phyloP scores from a whole-genome alignment of 257 asterid genomes.

The Parsonsia alboflavescens region DNA sequence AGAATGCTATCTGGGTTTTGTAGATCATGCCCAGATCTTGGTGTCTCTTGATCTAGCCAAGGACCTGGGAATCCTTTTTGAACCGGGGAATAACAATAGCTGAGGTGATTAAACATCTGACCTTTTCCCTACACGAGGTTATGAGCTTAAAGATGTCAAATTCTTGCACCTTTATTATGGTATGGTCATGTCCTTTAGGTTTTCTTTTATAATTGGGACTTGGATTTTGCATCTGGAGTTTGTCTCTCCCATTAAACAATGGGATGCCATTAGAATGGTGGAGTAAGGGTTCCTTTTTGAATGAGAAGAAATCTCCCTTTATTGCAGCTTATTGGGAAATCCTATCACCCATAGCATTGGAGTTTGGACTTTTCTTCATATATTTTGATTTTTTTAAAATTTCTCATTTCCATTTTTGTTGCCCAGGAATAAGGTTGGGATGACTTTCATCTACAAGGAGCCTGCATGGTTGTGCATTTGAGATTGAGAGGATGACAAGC shows the following conservation, averaged over 20 bases:
- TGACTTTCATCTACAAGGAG: constrained; percentile 13
- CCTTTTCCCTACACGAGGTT: constrained; percentile 16
- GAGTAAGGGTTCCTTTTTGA: neutral
- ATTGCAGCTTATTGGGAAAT: neutral
- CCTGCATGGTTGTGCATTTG: constrained; percentile 21
- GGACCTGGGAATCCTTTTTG: constrained; percentile 18
- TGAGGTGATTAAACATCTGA: constrained; percentile 39
- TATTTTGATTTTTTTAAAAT: constrained; percentile 17
- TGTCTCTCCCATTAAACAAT: neutral
- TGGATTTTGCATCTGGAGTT: neutral
- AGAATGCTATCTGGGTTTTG: constrained; percentile 44
- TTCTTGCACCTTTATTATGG: neutral
- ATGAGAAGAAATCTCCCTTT: neutral
- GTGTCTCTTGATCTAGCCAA: constrained; percentile 35
- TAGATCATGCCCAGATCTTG: constrained; percentile 71
- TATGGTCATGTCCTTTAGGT: neutral
- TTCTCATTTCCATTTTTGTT: constrained; percentile 2
- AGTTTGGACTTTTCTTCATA: constrained; percentile 13
- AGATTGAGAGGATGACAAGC: constrained; percentile 24
- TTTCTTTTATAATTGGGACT: neutral
- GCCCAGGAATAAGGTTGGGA: constrained; percentile 32
- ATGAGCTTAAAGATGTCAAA: constrained; percentile 19
- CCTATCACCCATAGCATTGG: neutral
- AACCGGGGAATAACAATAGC: constrained; percentile 19
- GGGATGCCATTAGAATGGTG: neutral